These are phyloP conservation scores for Coprinopsis cinerea DNA, from an alignment of 768 basidiomycete genomes.

Conservation along the genomic window DNA sequence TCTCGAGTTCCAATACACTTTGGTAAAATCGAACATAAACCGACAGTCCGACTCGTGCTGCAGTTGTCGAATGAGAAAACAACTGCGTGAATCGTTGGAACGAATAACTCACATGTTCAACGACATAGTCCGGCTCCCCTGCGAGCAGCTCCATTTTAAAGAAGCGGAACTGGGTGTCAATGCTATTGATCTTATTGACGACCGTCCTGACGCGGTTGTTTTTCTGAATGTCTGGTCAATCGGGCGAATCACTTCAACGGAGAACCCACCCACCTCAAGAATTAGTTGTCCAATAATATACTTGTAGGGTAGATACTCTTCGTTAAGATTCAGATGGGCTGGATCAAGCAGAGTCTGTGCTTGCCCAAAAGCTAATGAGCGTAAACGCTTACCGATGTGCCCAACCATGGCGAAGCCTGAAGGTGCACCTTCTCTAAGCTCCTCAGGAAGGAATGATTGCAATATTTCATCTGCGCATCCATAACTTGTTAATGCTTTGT, in stretches of 20 bases:
- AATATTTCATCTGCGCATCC: conserved; percentile 74
- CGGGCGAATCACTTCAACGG: conserved; percentile 2
- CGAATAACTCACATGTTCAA: conserved; percentile 70
- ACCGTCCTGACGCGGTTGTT: conserved; percentile 78
- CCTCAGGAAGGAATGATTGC: conserved; percentile 72
- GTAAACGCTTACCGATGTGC: conserved; percentile 66
- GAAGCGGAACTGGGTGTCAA: conserved; percentile 81
- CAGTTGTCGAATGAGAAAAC: not conserved
- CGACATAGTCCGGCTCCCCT: conserved; percentile 80
- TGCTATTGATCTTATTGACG: conserved; percentile 89
- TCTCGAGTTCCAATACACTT: conserved; percentile 98
- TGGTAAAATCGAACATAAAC: conserved; percentile 91
- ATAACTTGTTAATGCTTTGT: not conserved
- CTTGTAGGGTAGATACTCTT: conserved; percentile 90
- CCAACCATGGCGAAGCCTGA: conserved; percentile 84
- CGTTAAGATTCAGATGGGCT: conserved; percentile 91
- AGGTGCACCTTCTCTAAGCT: conserved; percentile 73
- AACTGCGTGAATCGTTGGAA: not conserved
- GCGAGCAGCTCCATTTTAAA: conserved; percentile 97
- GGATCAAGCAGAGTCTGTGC: not conserved
- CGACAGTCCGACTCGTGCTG: conserved; percentile 82
- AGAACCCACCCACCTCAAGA: conserved; percentile 60
- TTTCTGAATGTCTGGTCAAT: conserved; percentile 54
- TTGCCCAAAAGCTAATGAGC: not conserved
- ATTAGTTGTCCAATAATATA: conserved; percentile 87